These are phyloP conservation scores for Globisporangium acanthophoron DNA, from an alignment of 352 stramenopile genomes.

Conservation along the genomic window DNA sequence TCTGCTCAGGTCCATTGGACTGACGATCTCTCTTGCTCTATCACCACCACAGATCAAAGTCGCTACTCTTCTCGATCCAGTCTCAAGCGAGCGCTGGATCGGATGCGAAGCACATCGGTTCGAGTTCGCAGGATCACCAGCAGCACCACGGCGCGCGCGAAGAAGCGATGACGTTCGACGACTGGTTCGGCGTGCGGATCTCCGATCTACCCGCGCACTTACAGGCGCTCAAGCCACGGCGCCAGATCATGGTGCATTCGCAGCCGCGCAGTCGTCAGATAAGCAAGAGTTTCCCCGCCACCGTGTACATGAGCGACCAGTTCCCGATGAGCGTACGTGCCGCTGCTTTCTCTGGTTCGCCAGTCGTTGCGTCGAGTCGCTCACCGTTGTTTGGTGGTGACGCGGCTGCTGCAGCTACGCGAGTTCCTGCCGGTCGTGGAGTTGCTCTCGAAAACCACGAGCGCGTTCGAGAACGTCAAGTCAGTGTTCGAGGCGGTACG, in stretches of 20 bases:
- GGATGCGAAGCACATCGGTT: conserved; percentile 17
- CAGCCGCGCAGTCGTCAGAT: conserved; percentile 44
- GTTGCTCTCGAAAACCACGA: conserved; percentile 64
- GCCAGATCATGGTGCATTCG: conserved; percentile 42
- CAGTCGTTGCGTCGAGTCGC: neutral
- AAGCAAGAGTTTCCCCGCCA: conserved; percentile 49
- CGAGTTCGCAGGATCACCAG: neutral
- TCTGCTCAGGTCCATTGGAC: neutral
- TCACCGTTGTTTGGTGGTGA: neutral
- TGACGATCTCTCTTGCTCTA: neutral
- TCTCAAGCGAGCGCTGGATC: conserved; percentile 6
- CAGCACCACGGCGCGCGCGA: conserved; percentile 31
- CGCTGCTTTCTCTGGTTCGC: neutral
- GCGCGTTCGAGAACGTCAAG: conserved; percentile 51
- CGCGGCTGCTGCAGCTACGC: conserved; percentile 22
- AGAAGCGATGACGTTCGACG: conserved; percentile 40
- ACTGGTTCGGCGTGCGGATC: conserved; percentile 56
- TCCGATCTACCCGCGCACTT: conserved; percentile 27
- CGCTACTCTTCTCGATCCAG: conserved; percentile 29
- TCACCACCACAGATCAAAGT: conserved; percentile 23
- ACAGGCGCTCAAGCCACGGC: conserved; percentile 29
- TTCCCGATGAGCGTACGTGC: conserved; percentile 50
- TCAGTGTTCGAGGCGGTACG: conserved; percentile 56
- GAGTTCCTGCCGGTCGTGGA: conserved; percentile 63
- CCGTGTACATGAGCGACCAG: conserved; percentile 47